phyloP scores from a whole-genome alignment of 495 filamentous ascomycete species.

The Penicillium cataractarum region DNA sequence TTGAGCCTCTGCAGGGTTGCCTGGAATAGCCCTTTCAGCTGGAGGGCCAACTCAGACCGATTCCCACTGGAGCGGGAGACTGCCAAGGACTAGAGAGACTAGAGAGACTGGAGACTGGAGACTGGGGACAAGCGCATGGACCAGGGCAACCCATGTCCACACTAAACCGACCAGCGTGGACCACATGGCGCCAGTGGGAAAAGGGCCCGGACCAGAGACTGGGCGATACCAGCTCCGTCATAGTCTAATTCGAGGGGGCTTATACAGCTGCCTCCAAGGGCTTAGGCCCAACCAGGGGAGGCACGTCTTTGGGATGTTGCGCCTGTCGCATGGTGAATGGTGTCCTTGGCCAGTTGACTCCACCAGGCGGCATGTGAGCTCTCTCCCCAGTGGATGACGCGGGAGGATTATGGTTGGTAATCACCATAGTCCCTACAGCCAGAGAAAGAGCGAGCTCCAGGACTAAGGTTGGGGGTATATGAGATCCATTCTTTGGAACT shows the following conservation, averaged over 20 bases:
- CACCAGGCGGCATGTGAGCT: constrained; percentile 22
- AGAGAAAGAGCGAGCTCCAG: not conserved
- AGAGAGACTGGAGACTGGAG: not conserved
- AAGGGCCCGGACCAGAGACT: constrained; percentile 10
- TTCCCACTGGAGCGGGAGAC: not conserved
- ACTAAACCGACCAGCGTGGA: constrained; percentile 7
- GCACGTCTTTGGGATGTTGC: not conserved
- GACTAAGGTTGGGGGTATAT: not conserved
- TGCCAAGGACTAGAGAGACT: too few species aligned
- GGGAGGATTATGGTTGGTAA: not conserved
- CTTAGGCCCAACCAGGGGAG: constrained; percentile 17
- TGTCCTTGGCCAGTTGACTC: not conserved
- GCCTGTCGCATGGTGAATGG: constrained; percentile 1
- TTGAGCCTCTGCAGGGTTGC: constrained; percentile 33
- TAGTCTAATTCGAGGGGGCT: constrained; percentile 21
- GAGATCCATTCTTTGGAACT: not conserved
- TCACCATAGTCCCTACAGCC: not conserved
- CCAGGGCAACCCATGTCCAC: constrained; percentile 1
- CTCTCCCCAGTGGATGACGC: constrained; percentile 1
- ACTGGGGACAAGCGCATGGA: not conserved
- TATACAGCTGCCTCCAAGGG: constrained; percentile 27
- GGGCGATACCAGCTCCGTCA: not conserved
- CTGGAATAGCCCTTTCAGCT: constrained; percentile 20
- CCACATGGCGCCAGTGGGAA: constrained; percentile 18
- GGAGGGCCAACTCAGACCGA: constrained; percentile 12